phyloP scores from a whole-genome alignment of 2,329 filamentous ascomycete genomes.

The Pezicula carpinea region DNA sequence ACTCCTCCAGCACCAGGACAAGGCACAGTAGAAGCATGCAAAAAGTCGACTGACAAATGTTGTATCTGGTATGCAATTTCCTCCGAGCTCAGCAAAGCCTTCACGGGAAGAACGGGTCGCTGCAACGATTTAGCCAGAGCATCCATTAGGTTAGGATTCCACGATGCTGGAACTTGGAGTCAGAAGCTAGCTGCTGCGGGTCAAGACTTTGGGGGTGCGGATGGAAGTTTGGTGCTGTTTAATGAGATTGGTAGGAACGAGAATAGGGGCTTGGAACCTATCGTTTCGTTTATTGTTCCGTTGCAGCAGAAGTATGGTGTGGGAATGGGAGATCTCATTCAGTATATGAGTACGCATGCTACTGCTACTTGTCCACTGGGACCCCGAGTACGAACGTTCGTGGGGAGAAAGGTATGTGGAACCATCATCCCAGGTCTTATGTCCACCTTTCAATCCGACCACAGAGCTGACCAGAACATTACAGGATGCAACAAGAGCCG shows the following conservation, averaged over 20 bases:
- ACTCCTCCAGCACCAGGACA: too few species aligned
- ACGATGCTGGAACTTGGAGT: slow-evolving; percentile 41
- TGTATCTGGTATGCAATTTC: neutral
- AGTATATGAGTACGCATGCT: slow-evolving; percentile 43
- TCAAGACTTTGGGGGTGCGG: slow-evolving; percentile 35
- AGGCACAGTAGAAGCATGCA: too few species aligned
- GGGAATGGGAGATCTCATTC: slow-evolving; percentile 48
- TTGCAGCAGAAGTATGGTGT: slow-evolving; percentile 33
- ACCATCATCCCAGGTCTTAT: neutral
- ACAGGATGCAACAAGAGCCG: slow-evolving; percentile 35
- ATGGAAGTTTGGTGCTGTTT: slow-evolving; percentile 40
- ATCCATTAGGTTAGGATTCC: slow-evolving; percentile 42
- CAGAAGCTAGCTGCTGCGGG: slow-evolving; percentile 23
- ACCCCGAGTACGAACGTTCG: slow-evolving; percentile 43
- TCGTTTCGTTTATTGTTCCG: slow-evolving; percentile 34
- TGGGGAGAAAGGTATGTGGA: slow-evolving; percentile 34
- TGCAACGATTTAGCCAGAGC: neutral
- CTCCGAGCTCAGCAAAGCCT: neutral
- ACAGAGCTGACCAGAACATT: too few species aligned
- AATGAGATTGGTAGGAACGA: slow-evolving; percentile 34
- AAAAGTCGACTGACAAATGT: neutral
- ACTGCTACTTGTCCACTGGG: slow-evolving; percentile 47
- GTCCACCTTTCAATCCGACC: neutral
- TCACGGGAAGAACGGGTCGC: neutral
- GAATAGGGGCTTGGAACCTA: slow-evolving; percentile 41